Evolutionary conservation across 129 eudicot species (phyloP).

Genomic region (Pulicaria dysenterica): DNA sequence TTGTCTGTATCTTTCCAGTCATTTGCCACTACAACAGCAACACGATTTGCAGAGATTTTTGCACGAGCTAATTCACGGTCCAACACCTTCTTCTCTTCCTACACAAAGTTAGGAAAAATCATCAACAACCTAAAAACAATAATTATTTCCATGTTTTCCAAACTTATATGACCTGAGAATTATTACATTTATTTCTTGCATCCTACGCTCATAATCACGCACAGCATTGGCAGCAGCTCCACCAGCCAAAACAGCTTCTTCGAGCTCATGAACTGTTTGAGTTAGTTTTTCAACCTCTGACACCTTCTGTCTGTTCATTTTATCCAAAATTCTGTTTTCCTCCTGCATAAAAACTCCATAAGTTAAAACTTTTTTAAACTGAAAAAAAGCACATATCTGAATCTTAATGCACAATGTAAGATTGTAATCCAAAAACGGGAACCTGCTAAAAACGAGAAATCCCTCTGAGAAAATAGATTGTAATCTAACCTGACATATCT

Average conservation of each 20-base stretch:
- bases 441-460: too few species aligned
- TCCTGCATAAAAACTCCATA: conserved; percentile 46
- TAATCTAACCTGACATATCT: conserved; percentile 76
- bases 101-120: conserved; percentile 19
- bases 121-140: conserved; percentile 16
- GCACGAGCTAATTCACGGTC: conserved; percentile 98
- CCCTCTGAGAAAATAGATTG: too few species aligned
- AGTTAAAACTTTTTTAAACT: background rate
- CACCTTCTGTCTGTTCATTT: conserved; percentile 91
- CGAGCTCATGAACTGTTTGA: conserved; percentile 83
- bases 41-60: conserved; percentile 85
- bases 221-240: conserved; percentile 98
- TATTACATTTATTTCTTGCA: conserved; percentile 86
- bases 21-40: conserved; percentile 92
- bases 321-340: conserved; percentile 85
- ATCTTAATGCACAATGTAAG: background rate
- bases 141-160: background rate
- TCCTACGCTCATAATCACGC: conserved; percentile 89
- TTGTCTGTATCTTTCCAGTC: conserved; percentile 93
- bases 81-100: conserved; percentile 82
- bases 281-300: conserved; percentile 87
- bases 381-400: background rate
- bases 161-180: background rate
- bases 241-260: conserved; percentile 93
- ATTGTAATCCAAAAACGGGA: background rate